Base-by-base conservation (phyloP, 352 stramenopile genomes). In the Globisporangium cederbergense region DNA sequence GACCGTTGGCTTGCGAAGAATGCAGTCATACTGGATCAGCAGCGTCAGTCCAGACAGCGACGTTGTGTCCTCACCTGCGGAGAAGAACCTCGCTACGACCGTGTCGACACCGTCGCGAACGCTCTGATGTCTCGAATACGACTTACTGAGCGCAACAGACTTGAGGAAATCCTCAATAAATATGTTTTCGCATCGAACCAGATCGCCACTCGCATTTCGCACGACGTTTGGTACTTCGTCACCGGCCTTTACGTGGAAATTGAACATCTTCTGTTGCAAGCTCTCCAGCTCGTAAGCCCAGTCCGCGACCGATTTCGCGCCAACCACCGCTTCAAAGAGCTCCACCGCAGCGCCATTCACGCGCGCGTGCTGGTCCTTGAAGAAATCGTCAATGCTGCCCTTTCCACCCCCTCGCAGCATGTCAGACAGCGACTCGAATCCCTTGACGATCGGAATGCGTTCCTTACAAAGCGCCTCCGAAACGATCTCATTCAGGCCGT, bases 131-230 rank as follows among this genome's bases (percentile, higher is more conserved):
- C 68, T 70, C 22, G 67, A 66, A 46, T 85, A 91, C 18, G 77
- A 76, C 3, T 60, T 71, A 36, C 71, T 92, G 36, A 89, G 70
- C 38, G 79, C 79, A 10, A 90, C 69, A 9, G 74, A 74, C 62
- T 87, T 83, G 46, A 92, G 71, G 62, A 91, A 89, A 52, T 89
- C 77, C 42, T 88, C 77, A 66, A 90, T 88, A 79, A 91, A 89
- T 73, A 89, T 32, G 68, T 92, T 92, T 42, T 84, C 74, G 57
- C 76, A 86, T 9, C 57, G 64, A 43, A 78, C 72, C 14, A 62
- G 50, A 34, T 73, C 74, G 46, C 68, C 76, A 64, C 75, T 66
- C 53, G 66, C 65, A 42, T 79, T 58, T 20, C 80, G 71, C 13
- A 69, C 64, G 32, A 57, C 36, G 16, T 49, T 69, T 10, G 56